Conservation (phyloP, 306 rosid genomes). For the Herpetospermum pedunculosum region DNA sequence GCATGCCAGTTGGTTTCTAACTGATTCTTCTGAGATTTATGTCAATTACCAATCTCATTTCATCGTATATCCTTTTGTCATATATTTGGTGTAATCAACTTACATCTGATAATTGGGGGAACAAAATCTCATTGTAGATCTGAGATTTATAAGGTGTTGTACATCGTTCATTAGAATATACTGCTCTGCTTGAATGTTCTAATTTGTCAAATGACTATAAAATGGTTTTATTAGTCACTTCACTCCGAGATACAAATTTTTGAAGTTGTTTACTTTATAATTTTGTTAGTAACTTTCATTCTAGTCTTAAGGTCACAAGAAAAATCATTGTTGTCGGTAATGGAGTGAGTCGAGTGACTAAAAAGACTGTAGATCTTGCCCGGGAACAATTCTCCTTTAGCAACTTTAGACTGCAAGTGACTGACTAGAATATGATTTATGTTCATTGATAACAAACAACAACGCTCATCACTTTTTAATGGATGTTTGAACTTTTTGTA, state of each 20-base stretch:
- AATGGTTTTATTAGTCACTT: not conserved
- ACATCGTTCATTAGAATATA: not conserved
- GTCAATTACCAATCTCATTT: not conserved
- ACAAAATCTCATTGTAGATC: not conserved
- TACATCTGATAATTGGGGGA: not conserved
- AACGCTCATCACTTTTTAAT: not conserved
- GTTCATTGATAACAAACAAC: not conserved
- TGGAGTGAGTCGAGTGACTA: not conserved
- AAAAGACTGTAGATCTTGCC: not conserved
- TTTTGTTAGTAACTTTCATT: not conserved
- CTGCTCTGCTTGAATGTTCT: not conserved
- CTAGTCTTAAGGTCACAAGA: not conserved
- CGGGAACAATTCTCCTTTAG: not conserved
- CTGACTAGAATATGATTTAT: not conserved
- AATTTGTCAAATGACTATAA: not conserved
- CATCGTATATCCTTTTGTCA: not conserved
- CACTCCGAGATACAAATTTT: not conserved
- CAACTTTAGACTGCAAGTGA: not conserved
- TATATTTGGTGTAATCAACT: not conserved
- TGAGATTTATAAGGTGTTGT: not conserved
- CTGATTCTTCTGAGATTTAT: not conserved
- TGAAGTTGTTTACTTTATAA: not conserved
- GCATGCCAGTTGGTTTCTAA: not conserved
- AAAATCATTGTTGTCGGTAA: not conserved
- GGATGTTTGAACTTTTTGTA: not conserved